Base-by-base conservation (phyloP, 2,329 filamentous ascomycete species). In the Fusarium sp. region DNA sequence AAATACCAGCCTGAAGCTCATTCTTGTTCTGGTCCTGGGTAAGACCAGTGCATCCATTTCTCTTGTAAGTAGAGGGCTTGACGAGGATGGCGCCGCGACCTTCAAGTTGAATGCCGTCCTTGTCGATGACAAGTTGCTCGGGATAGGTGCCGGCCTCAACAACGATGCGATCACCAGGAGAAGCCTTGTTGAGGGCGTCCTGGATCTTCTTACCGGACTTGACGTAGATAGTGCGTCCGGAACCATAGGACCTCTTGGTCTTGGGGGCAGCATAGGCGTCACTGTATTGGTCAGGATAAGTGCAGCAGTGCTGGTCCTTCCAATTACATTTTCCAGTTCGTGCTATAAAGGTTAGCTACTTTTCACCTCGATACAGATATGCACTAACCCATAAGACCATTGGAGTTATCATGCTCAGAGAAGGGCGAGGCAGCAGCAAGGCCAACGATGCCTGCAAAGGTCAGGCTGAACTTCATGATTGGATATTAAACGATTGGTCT, bases 61-160 rank as follows among this genome's bases (percentile, higher is more conserved):
- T 53, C 15, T 57, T 62, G 2, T 62, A 33, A 9, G 42, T 67
- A 4, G 42, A 15, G 5, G 75, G 76, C 18, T 76, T 72, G 11
- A 63, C 41, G 14, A 80, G 59, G 10, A 67, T 72, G 6, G 72
- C 73, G 14, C 70, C 70, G 4, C 74, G 63, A 9, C 69, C 78
- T 48, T 77, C 56, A 2, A 80, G 73, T 13, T 72, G 46, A n/a
- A 80, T 77, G 2, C 72, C 75, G 20, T 77, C 67, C 47, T 70
- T 79, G 18, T 70, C 63, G 56, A 80, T 79, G 6, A 70, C 73
- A 11, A 80, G 56, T 36, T 80, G 77, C 58, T 80, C 79, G 0
- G 41, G 11, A 37, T 80, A 80, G 1, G 58, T 75, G 6, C 78
- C 79, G 3, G 69, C 53, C 11, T 68, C 72, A 14, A 80, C 76